Conservation (phyloP, 305 asterid genomes). For the Ilex paraguariensis region DNA sequence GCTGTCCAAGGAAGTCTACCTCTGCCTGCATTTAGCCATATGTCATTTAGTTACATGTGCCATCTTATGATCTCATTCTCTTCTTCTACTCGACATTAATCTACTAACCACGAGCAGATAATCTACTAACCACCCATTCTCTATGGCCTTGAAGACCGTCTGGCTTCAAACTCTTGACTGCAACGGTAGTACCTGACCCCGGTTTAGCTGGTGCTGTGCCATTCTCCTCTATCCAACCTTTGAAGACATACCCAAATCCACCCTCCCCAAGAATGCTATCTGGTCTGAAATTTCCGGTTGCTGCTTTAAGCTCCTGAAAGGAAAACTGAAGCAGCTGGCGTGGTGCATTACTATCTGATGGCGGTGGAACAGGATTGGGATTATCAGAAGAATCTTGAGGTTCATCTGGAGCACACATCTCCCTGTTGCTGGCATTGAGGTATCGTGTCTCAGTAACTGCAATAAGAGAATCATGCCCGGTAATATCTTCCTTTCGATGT, state of each 20-base stretch:
- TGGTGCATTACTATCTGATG: conserved; percentile 33
- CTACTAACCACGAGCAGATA: conserved; percentile 25
- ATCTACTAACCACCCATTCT: conserved; percentile 96
- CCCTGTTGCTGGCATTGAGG: conserved; percentile 79
- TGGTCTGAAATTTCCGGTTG: conserved; percentile 90
- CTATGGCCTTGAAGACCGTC: conserved; percentile 97
- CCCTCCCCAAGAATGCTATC: conserved; percentile 98
- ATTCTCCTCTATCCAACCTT: conserved; percentile 93
- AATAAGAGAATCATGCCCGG: conserved; percentile 8
- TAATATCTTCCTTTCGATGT: too few species aligned
- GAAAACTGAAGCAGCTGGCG: conserved; percentile 68
- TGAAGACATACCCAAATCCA: conserved; percentile 91
- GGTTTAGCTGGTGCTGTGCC: conserved; percentile 87
- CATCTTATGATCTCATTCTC: conserved; percentile 7
- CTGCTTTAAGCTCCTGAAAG: conserved; percentile 78
- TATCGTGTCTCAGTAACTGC: conserved; percentile 77
- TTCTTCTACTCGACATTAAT: conserved; percentile 13
- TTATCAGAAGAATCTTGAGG: conserved; percentile 44
- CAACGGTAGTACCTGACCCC: conserved; percentile 82
- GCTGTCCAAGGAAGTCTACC: conserved; percentile 92
- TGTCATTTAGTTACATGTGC: conserved; percentile 8
- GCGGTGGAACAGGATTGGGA: conserved; percentile 32
- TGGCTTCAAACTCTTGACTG: conserved; percentile 89
- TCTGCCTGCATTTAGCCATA: conserved; percentile 67
- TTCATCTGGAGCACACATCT: conserved; percentile 75